Evolutionary conservation across 108 stramenopile species (phyloP).

Genomic region (Cylindrotheca fusiformis): DNA sequence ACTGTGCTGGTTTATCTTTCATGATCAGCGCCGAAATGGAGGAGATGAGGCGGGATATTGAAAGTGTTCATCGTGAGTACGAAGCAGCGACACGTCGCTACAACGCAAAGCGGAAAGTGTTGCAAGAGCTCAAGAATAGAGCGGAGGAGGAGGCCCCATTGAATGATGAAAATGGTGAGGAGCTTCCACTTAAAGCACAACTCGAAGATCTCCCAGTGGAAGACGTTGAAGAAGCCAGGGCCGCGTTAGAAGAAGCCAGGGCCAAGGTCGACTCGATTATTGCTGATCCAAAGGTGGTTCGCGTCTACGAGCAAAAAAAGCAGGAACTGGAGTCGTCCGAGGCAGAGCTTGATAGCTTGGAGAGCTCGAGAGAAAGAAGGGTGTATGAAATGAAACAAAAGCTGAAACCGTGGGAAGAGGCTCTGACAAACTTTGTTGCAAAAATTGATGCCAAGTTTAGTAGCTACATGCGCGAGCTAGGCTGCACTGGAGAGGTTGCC

Average conservation of each 20-base stretch:
- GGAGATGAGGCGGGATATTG: constrained; percentile 6
- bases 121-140: constrained; percentile 3
- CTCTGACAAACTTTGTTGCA: constrained; percentile 44
- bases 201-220: constrained; percentile 23
- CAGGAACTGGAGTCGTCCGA: constrained; percentile 53
- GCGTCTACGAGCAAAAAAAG: constrained; percentile 56
- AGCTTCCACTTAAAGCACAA: constrained; percentile 27
- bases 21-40: constrained; percentile 11
- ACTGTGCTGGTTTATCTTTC: no score
- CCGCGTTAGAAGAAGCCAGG: constrained; percentile 59
- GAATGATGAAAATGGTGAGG: constrained; percentile 40
- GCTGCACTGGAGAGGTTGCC: constrained; percentile 64
- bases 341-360: constrained; percentile 48
- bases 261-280: constrained; percentile 49
- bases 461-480: constrained; percentile 86
- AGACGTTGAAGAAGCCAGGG: constrained; percentile 43
- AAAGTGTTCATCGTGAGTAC: background rate
- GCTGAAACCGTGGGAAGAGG: constrained; percentile 44
- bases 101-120: constrained; percentile 1
- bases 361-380: constrained; percentile 37
- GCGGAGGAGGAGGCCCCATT: constrained; percentile 39
- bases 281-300: constrained; percentile 66
- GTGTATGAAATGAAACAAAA: constrained; percentile 46
- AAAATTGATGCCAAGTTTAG: constrained; percentile 58
- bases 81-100: background rate